Percentiles rank a stretch among this genome's conserved stretches.
Conservation (phyloP, 2,329 filamentous ascomycete genomes). For the Grosmannia clavigera region DNA sequence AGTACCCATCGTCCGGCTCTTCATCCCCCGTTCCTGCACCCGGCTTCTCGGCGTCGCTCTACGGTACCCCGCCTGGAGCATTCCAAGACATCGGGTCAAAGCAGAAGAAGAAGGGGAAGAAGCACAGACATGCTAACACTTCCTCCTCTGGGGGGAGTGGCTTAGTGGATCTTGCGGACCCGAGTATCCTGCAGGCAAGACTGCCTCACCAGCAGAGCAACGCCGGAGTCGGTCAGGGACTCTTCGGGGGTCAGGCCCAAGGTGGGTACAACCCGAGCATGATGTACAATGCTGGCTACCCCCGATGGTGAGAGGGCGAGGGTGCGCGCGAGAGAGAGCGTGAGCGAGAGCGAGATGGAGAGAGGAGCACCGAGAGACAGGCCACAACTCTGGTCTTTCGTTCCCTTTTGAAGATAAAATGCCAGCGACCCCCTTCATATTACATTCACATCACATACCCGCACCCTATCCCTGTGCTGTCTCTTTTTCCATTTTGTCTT, state of each 20-base stretch:
- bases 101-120: constrained; percentile 99
- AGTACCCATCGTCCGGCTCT: constrained; percentile 70
- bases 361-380: background rate
- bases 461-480: background rate
- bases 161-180: constrained; percentile 99
- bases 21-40: constrained; percentile 80
- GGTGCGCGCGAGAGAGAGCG: background rate
- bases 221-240: constrained; percentile 74
- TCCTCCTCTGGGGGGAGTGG: constrained; percentile 98
- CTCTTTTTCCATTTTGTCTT: constrained; percentile 5
- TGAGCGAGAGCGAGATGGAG: background rate
- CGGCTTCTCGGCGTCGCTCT: constrained; percentile 83
- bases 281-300: constrained; percentile 67
- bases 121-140: constrained; percentile 99
- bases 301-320: constrained; percentile 44
- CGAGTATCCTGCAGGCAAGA: constrained; percentile 97
- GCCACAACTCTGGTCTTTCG: background rate
- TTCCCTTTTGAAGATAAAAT: background rate
- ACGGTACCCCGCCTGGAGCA: constrained; percentile 72
- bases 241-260: constrained; percentile 81
- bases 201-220: constrained; percentile 77
- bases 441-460: background rate
- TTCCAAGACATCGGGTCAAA: constrained; percentile 89
- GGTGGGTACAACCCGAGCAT: constrained; percentile 86
- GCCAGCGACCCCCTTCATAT: background rate